Base-by-base conservation (phyloP, 768 basidiomycete species). In the Russula compacta region DNA sequence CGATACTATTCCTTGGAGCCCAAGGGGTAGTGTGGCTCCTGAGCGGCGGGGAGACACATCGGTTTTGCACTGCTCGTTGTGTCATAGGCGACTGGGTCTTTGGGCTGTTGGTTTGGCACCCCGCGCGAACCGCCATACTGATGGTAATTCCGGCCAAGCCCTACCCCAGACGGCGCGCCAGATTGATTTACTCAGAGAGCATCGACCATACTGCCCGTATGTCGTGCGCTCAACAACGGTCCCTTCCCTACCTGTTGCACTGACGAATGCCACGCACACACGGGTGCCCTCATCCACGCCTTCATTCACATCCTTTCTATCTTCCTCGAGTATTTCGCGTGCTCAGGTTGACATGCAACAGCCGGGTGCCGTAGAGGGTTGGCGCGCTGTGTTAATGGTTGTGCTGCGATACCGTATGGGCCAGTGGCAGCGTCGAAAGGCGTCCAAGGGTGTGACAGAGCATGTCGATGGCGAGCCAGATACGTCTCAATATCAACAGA, bases 171-270 rank as follows among this genome's bases (percentile, higher is more conserved):
- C 61, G 55, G 68, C 66, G 17, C 67, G 88, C 55, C 81, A 80
- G 21, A 83, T 92, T 56, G 89, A 93, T 69, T 68, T 92, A 40
- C 71, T 91, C 50, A 86, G 84, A 67, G 90, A 93, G 71, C 91
- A 92, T 69, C 80, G 90, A 32, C 86, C 87, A 3, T 90, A 88
- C 66, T 92, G 91, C 66, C 90, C 90, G n/a, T 92, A 90, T 63
- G 81, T 89, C 33, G 83, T 86, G 39, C 79, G 81, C 14, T 87
- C 87, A 7, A 89, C 86, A 3, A 68, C 76, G 2, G 75, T 89
- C 11, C 86, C 86, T 4, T 80, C 83, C 2, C 70, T 83, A 9
- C 79, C 82, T 11, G 69, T 67, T 14, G 68, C 66, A 12, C 58
- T 43, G 4, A 43, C 42, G 36, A 47, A 58, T 56, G 53, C 15